Evolutionary conservation across 2,329 filamentous ascomycete genomes (phyloP), one percentile per base, ranked within the genome.

Genomic region (Escovopsis sp.): DNA sequence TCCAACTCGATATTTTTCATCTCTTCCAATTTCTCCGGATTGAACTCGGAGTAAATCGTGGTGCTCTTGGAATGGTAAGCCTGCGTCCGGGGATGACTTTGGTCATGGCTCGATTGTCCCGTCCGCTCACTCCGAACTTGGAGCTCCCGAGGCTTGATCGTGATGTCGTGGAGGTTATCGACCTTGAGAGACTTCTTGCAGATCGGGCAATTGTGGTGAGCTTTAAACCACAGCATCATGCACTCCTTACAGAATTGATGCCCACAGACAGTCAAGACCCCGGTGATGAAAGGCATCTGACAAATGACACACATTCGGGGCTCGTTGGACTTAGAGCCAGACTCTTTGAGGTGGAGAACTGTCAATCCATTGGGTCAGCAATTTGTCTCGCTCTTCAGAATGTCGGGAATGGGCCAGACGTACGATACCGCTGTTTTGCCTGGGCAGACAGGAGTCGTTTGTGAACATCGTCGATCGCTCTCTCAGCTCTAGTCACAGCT

Each of bases 201-300:
- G 5, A 85, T 71, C 0, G 89, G 89, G 51, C 89, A 96, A 40
- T 75, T 89, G 14, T 69, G 73, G 50, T 87, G 79, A 29, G 74
- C 68, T 43, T 66, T 69, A 65, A 81, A 85, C 91, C 91, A 96
- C 11, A 77, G 51, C 32, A 70, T 68, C 50, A 96, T 80, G 58
- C 91, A 96, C 25, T 85, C 82, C 53, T 85, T 87, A 65, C 89
- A 95, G 56, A 87, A 96, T 48, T 86, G 77, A 55, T 98, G 91
- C 0, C 89, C 89, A 56, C 91, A 96, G 1, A 86, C 73, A 0
- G 89, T 95, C 46, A 89, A 67, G 40, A 83, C 76, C 41, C 89
- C 89, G n/a, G 77, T 66, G 44, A 81, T 78, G 51, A 95, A 94
- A 0, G 68, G 56, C 10, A 73, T 71, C 53, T 84, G 80, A 56